These are phyloP conservation scores for Ocimum tenuiflorum DNA, from an alignment of 257 asterid genomes.

Conservation along the genomic window DNA sequence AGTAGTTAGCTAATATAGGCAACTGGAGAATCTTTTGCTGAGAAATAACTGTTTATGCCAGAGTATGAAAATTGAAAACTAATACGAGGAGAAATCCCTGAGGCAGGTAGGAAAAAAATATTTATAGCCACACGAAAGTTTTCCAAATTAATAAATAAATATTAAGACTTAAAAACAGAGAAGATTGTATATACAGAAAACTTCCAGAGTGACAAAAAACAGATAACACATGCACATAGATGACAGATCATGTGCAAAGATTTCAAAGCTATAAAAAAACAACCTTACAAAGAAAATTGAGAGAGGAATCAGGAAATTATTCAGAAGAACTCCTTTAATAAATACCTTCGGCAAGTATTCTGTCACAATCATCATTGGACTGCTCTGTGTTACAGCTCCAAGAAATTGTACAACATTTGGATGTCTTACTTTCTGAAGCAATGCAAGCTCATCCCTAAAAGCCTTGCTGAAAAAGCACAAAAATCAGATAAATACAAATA, in stretches of 20 bases:
- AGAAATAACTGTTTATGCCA: no score
- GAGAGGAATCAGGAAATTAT: neutral
- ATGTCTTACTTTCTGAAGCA: conserved; percentile 90
- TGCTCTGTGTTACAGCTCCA: conserved; percentile 95
- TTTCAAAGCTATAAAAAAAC: neutral
- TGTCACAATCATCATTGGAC: conserved; percentile 98
- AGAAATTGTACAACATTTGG: conserved; percentile 96
- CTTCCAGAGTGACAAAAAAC: neutral
- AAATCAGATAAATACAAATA: conserved; percentile 4
- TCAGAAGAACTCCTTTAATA: neutral
- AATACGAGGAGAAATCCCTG: neutral
- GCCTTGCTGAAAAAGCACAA: conserved; percentile 48
- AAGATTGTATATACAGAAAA: neutral
- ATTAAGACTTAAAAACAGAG: neutral
- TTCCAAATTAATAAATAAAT: neutral
- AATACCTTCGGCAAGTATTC: conserved; percentile 90
- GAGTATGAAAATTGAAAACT: no score
- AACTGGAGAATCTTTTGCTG: no score
- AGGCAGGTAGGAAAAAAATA: neutral
- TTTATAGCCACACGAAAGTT: neutral
- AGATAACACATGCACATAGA: neutral
- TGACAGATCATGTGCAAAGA: neutral
- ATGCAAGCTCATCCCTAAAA: conserved; percentile 79
- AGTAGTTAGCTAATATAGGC: no score
- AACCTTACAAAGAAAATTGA: no score